Evolutionary conservation across 2,329 filamentous ascomycete genomes (phyloP).

Genomic region (Nigrospora osmanthi): DNA sequence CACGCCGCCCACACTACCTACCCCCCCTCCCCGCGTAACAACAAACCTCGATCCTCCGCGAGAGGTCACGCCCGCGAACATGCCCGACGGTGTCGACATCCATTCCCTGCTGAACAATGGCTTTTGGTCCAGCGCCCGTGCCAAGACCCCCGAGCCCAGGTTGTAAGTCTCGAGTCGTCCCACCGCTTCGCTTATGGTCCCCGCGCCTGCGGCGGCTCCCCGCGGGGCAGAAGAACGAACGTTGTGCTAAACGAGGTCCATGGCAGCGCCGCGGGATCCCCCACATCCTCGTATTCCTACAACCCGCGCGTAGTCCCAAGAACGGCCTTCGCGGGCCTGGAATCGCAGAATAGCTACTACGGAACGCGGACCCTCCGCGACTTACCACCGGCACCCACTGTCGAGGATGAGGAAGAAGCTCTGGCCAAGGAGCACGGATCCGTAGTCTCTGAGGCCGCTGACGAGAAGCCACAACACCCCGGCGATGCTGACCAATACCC

Average conservation of each 20-base stretch:
- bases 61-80: conserved; percentile 7
- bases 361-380: conserved; percentile 15
- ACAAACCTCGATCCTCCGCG: no score
- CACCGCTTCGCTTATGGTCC: background rate
- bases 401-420: conserved; percentile 61
- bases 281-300: conserved; percentile 11
- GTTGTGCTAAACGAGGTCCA: conserved; percentile 9
- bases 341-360: conserved; percentile 4
- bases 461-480: conserved; percentile 51
- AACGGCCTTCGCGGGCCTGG: conserved; percentile 2
- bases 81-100: conserved; percentile 16
- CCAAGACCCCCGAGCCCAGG: conserved; percentile 2
- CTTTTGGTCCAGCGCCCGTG: conserved; percentile 19
- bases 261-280: conserved; percentile 2
- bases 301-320: conserved; percentile 12
- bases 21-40: no score
- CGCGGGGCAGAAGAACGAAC: background rate
- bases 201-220: background rate
- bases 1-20: no score
- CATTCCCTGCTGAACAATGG: conserved; percentile 18
- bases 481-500: conserved; percentile 63
- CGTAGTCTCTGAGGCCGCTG: conserved; percentile 20
- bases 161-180: conserved; percentile 3
- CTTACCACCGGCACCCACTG: conserved; percentile 48
- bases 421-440: conserved; percentile 52